Conservation (phyloP, 768 basidiomycete genomes). For the Pisolithus sp. region DNA sequence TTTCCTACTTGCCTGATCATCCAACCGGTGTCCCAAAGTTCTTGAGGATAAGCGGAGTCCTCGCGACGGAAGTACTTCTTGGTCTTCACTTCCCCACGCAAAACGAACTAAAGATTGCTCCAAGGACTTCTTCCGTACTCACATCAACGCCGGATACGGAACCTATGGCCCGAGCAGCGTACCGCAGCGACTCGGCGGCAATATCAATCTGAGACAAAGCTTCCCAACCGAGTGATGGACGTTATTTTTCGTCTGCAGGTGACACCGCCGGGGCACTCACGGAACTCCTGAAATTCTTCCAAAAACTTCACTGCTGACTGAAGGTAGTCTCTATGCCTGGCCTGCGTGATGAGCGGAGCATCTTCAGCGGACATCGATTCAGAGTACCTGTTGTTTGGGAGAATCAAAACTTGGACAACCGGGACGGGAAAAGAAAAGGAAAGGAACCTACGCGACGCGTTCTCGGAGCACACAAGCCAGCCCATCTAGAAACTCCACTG, state of each 20-base stretch:
- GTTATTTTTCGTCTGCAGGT: not conserved
- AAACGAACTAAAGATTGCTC: slow-evolving; percentile 78
- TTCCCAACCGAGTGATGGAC: slow-evolving; percentile 12
- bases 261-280: slow-evolving; percentile 10
- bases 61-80: not conserved
- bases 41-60: too few relatives aligned
- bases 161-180: slow-evolving; percentile 79
- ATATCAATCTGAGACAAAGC: slow-evolving; percentile 69
- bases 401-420: not conserved
- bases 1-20: too few relatives aligned
- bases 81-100: slow-evolving; percentile 73
- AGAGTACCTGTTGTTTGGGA: slow-evolving; percentile 10
- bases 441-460: slow-evolving; percentile 16
- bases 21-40: too few relatives aligned
- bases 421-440: not conserved
- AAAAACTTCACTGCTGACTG: slow-evolving; percentile 46
- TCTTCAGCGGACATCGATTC: slow-evolving; percentile 14
- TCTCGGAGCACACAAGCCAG: slow-evolving; percentile 43
- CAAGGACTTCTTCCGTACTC: slow-evolving; percentile 77
- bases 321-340: slow-evolving; percentile 73
- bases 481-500: slow-evolving; percentile 50
- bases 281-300: slow-evolving; percentile 25
- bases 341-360: slow-evolving; percentile 67
- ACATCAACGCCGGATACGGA: slow-evolving; percentile 69
- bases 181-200: slow-evolving; percentile 83